Evolutionary conservation across 2,329 filamentous ascomycete species (phyloP), one percentile per base, ranked within the genome.

Genomic region (Periconia digitata): DNA sequence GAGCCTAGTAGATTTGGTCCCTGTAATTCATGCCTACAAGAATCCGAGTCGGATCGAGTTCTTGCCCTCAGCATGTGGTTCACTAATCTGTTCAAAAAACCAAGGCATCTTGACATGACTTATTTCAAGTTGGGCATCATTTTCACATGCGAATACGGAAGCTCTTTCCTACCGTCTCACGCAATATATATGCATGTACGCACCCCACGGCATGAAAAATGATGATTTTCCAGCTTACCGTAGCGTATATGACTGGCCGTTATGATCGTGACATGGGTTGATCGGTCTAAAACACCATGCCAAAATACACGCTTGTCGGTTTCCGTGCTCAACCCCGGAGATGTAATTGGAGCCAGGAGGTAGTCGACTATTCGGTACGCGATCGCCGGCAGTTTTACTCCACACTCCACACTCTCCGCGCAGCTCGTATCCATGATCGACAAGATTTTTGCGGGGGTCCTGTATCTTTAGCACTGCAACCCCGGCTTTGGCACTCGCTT

Each of bases 401-500:
- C n/a, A n/a, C n/a, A n/a, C 27, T 15, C 27, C 27, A 32, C 4
- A 32, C 4, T 15, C 27, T 10, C 10, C 4, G 27, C 3, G 27
- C 10, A 10, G 10, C 27, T 15, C 10, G 27, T 15, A 32, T 32
- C n/a, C 10, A 32, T 6, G 27, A 32, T 32, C 27, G 27, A 13
- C 4, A 32, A 4, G 27, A 32, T 32, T 15, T 32, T 32, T 32
- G 27, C n/a, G 27, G 27, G 27, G 27, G 12, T 10, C 5, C 10
- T 15, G 3, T 15, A 32, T 32, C 27, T n/a, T 15, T 32, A 32
- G 27, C 3, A 32, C 12, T 15, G 27, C 12, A 15, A 32, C 4
- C 27, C 27, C 13, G 37, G 37, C 22, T 39, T 10, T 8, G 21
- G 22, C 39, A 34, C 41, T 43, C 41, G 41, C 41, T 43, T 43